These are phyloP conservation scores for Salix udensis DNA, from an alignment of 345 rosid species.

Conservation along the genomic window DNA sequence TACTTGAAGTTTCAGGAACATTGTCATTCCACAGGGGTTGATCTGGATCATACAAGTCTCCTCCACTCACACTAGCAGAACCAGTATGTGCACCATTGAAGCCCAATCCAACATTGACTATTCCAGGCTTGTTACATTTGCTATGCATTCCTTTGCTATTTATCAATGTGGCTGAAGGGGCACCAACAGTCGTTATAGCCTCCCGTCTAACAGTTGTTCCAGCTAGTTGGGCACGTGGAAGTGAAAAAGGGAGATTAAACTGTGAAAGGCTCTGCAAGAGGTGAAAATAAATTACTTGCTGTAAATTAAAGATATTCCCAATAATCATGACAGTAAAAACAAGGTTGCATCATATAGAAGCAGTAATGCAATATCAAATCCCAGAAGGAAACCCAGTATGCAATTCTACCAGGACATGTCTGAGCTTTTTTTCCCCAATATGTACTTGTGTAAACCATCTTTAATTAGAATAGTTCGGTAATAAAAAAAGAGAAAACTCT, in stretches of 20 bases:
- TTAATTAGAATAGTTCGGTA: not conserved
- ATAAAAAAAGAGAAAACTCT: not conserved
- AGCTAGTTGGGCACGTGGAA: slow-evolving; percentile 64
- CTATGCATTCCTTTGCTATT: slow-evolving; percentile 41
- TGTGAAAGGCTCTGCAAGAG: slow-evolving; percentile 90
- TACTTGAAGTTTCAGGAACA: slow-evolving; percentile 62
- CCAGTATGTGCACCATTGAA: slow-evolving; percentile 54
- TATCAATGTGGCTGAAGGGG: slow-evolving; percentile 46
- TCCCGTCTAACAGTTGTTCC: slow-evolving; percentile 57
- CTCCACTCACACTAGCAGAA: slow-evolving; percentile 43
- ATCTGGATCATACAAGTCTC: slow-evolving; percentile 97
- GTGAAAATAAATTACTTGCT: slow-evolving; percentile 30
- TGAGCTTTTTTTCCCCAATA: not conserved
- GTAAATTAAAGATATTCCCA: not conserved
- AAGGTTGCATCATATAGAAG: not conserved
- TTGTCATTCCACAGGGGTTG: slow-evolving; percentile 88
- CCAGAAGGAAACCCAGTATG: not conserved
- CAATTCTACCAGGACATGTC: not conserved
- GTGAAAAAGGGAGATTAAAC: slow-evolving; percentile 91
- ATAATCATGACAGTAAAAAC: slow-evolving; percentile 1
- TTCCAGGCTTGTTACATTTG: slow-evolving; percentile 46
- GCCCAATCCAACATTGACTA: slow-evolving; percentile 53
- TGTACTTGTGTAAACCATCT: not conserved
- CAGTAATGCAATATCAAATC: not conserved
- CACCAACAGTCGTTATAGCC: slow-evolving; percentile 45